These are phyloP conservation scores for Backusella circina DNA, from an alignment of 192 early-diverging fungal species.

Conservation along the genomic window DNA sequence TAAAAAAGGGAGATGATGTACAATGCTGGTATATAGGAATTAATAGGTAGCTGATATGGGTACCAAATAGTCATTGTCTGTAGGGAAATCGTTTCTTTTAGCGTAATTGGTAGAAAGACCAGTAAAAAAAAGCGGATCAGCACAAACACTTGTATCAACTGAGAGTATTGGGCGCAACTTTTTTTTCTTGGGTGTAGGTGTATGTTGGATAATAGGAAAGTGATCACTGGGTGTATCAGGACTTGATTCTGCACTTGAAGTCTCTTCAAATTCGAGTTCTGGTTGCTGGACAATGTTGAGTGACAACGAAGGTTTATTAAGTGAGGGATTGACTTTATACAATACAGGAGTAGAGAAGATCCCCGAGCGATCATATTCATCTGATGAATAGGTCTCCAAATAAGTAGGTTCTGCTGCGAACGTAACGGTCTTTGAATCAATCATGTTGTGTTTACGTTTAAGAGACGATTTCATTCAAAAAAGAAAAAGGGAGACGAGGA, in stretches of 20 bases:
- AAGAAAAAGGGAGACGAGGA: not conserved
- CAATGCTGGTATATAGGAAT: not conserved
- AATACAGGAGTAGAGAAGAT: not conserved
- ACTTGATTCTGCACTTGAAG: conserved; percentile 6
- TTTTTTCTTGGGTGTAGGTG: not conserved
- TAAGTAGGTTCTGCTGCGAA: not conserved
- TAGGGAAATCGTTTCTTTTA: not conserved
- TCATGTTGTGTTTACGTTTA: conserved; percentile 3
- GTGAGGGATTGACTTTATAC: conserved; percentile 16
- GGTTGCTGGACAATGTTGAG: not conserved
- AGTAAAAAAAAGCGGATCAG: conserved; percentile 15
- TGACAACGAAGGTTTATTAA: not conserved
- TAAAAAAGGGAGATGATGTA: conserved; percentile 1
- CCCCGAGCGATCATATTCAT: conserved; percentile 10
- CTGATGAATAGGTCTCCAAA: conserved; percentile 6
- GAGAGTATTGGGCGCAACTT: conserved; percentile 10
- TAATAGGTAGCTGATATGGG: conserved; percentile 12
- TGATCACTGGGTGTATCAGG: conserved; percentile 5
- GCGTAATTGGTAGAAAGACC: conserved; percentile 7
- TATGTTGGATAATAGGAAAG: not conserved
- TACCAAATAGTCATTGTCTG: not conserved
- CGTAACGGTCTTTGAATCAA: not conserved
- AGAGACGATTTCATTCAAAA: not conserved
- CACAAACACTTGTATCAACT: conserved; percentile 10
- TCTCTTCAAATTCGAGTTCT: not conserved